Percentiles rank a stretch among this genome's conserved stretches.
phyloP scores from a whole-genome alignment of 352 stramenopile species.

The Phytophthora aleatoria region DNA sequence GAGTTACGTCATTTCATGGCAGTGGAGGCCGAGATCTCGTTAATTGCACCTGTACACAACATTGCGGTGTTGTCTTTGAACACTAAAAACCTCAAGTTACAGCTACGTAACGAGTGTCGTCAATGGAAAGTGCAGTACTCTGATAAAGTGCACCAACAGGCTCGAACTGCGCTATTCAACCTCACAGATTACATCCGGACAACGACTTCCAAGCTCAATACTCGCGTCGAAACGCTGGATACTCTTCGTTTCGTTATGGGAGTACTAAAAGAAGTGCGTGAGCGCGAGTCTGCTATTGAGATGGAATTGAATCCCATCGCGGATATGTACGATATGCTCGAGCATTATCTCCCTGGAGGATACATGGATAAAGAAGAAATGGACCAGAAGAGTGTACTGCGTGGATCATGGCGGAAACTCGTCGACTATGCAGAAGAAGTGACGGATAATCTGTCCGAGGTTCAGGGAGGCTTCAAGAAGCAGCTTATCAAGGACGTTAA shows the following conservation, averaged over 20 bases:
- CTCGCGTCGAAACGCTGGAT: constrained; percentile 72
- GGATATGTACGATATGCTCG: constrained; percentile 92
- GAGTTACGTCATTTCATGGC: constrained; percentile 84
- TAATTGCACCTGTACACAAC: constrained; percentile 83
- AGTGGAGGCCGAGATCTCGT: constrained; percentile 77
- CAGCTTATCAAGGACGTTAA: constrained; percentile 89
- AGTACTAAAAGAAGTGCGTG: constrained; percentile 82
- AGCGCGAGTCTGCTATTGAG: constrained; percentile 87
- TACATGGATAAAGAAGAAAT: constrained; percentile 92
- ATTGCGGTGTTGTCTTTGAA: constrained; percentile 87
- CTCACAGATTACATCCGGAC: constrained; percentile 84
- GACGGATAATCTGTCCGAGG: constrained; percentile 80
- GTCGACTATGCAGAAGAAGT: constrained; percentile 91
- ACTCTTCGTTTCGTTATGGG: constrained; percentile 85
- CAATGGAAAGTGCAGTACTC: constrained; percentile 90
- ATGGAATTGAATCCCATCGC: constrained; percentile 90
- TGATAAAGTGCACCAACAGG: constrained; percentile 82
- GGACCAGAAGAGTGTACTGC: constrained; percentile 90
- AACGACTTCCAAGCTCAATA: constrained; percentile 72
- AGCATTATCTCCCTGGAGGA: constrained; percentile 84
- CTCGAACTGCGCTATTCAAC: constrained; percentile 58
- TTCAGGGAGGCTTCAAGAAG: constrained; percentile 92
- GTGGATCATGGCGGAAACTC: constrained; percentile 84
- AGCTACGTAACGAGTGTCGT: constrained; percentile 83
- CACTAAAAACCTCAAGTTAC: constrained; percentile 89